Evolutionary conservation across 2,329 filamentous ascomycete species (phyloP), one percentile per base, ranked within the genome.

Genomic region (Cladophialophora chaetospira): DNA sequence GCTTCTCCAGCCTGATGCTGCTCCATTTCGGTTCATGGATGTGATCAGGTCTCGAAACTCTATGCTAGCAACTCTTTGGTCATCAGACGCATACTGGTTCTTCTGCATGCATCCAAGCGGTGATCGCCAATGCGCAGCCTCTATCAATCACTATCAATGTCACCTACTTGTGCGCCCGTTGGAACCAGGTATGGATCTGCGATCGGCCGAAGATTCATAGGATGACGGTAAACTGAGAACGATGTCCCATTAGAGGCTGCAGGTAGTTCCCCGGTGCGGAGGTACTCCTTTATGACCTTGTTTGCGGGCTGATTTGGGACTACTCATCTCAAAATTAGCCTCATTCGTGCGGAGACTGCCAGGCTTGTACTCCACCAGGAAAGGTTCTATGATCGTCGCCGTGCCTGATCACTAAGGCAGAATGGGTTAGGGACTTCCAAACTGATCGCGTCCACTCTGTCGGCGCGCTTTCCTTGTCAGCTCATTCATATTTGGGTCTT

Each of bases 371-470:
- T 42, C 47, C 17, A 54, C 51, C 10, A 21, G 23, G 21, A 21
- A 54, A 54, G 15, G 42, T 36, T n/a, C 46, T 36, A 28, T 54
- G 51, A 29, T 54, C 51, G 17, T 54, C 51, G 17, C 51, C 51
- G 26, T 54, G 51, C 19, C 51, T 26, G 13, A 54, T 42, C 15
- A 47, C 23, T 5, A 54, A 15, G 29, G 19, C 25, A 11, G 42
- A 21, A 31, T 54, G 28, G 5, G 40, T 40, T 15, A 25, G 9
- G n/a, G 43, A 17, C 10, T 21, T 9, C 40, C 26, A 47, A 4
- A 23, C 15, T 17, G 13, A n/a, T 8, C 23, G 43, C 5, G 51
- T 26, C 29, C 33, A 46, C 38, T 54, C 51, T n/a, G 51, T 54
- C 13, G 51, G 40, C 10, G 51, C 31, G 29, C 51, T 54, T 15